phyloP scores from a whole-genome alignment of 1,284 basidiomycete genomes.

The Sphaerobolus stellatus region DNA sequence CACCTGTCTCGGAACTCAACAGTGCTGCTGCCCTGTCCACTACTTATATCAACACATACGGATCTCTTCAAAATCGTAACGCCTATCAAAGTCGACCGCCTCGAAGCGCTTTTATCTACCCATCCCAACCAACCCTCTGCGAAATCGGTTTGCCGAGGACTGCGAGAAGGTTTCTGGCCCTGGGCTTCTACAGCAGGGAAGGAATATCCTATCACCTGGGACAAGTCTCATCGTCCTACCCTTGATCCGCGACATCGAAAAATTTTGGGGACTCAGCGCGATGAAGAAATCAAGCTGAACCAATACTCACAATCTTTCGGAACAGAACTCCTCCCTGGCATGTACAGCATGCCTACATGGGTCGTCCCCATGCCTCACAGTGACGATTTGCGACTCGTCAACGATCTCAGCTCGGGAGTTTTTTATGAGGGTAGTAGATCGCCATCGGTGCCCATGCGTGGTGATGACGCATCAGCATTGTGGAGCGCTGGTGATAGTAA shows the following conservation, averaged over 20 bases:
- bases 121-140: conserved; percentile 40
- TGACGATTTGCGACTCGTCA: conserved; percentile 38
- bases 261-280: conserved; percentile 33
- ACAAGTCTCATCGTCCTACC: conserved; percentile 22
- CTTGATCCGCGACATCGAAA: not conserved
- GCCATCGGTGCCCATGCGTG: no score
- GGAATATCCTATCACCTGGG: conserved; percentile 23
- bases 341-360: conserved; percentile 43
- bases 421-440: no score
- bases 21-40: conserved; percentile 10
- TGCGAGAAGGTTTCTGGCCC: conserved; percentile 43
- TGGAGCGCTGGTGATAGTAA: no score
- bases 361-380: conserved; percentile 41
- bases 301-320: conserved; percentile 40
- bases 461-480: no score
- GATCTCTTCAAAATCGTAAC: conserved; percentile 36
- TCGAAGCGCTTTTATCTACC: conserved; percentile 26
- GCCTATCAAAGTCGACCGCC: conserved; percentile 33
- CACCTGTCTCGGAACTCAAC: conserved; percentile 6
- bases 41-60: conserved; percentile 14
- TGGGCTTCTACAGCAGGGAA: conserved; percentile 29
- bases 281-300: conserved; percentile 30
- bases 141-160: conserved; percentile 29
- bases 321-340: conserved; percentile 40
- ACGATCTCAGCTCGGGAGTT: conserved; percentile 35